phyloP scores from a whole-genome alignment of 306 rosid species.

The Abrus pulchellus region DNA sequence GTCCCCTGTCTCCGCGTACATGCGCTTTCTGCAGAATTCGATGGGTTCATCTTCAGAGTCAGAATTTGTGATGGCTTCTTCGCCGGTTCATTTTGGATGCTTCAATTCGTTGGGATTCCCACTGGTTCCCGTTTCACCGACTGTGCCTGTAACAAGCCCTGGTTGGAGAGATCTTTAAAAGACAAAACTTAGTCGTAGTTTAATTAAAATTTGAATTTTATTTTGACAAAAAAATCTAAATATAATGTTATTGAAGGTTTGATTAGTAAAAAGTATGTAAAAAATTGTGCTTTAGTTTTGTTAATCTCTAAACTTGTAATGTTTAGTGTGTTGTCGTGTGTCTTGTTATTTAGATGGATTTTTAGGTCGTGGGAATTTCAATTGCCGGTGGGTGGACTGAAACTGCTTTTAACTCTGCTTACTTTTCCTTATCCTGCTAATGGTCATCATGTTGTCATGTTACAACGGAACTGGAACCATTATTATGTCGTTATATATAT shows the following conservation, averaged over 20 bases:
- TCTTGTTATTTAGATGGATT: constrained; percentile 55
- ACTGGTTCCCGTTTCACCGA: constrained; percentile 80
- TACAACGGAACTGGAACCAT: too few relatives aligned
- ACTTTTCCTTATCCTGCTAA: constrained; percentile 62
- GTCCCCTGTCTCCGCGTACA: constrained; percentile 83
- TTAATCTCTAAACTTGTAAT: too few relatives aligned
- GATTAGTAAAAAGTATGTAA: too few relatives aligned
- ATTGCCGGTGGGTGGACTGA: constrained; percentile 51
- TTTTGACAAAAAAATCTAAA: too few relatives aligned
- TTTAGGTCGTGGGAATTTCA: constrained; percentile 46
- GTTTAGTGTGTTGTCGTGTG: constrained; percentile 23
- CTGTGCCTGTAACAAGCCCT: constrained; percentile 79
- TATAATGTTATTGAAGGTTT: too few relatives aligned
- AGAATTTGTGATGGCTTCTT: constrained; percentile 60
- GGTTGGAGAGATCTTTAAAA: constrained; percentile 61
- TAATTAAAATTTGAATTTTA: too few relatives aligned
- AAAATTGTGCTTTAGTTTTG: too few relatives aligned
- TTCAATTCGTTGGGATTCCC: constrained; percentile 82
- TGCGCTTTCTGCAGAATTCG: constrained; percentile 66
- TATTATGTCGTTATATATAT: too few relatives aligned
- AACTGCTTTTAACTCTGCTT: constrained; percentile 31
- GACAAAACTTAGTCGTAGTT: too few relatives aligned
- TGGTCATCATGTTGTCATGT: constrained; percentile 2
- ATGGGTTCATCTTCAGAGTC: constrained; percentile 42
- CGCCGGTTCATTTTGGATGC: constrained; percentile 76